Percentiles rank a stretch among this genome's conserved stretches.
Evolutionary conservation across 352 stramenopile species (phyloP).

Genomic region (Phytophthora fragariaefolia): DNA sequence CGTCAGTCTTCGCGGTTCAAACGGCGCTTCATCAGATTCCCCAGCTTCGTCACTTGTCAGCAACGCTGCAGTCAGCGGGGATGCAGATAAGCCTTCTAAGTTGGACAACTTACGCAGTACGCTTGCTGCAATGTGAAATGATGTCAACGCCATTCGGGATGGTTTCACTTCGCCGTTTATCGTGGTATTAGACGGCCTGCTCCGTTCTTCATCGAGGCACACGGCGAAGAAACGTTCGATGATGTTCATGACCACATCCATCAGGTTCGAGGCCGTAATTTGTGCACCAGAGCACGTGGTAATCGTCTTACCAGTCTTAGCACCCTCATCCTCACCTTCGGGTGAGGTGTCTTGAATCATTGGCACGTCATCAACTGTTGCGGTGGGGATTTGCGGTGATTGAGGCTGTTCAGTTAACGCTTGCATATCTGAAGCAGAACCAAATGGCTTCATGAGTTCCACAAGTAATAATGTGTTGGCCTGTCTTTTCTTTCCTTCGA

Average conservation of each 20-base stretch:
- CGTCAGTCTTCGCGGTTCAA: constrained; percentile 61
- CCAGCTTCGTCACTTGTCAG: constrained; percentile 57
- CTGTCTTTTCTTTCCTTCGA: constrained; percentile 82
- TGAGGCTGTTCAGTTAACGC: constrained; percentile 1
- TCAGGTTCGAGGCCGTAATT: constrained; percentile 49
- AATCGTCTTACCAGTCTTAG: constrained; percentile 28
- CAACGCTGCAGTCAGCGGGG: constrained; percentile 69
- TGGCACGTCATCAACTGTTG: constrained; percentile 33
- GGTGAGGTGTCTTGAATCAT: constrained; percentile 35
- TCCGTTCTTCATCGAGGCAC: constrained; percentile 32
- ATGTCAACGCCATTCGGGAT: constrained; percentile 70
- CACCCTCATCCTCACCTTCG: constrained; percentile 13
- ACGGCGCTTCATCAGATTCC: constrained; percentile 34
- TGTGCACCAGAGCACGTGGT: constrained; percentile 34
- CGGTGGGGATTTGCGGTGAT: background rate
- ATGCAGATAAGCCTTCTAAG: constrained; percentile 66
- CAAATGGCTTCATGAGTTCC: constrained; percentile 61
- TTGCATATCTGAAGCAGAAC: constrained; percentile 25
- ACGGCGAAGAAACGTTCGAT: constrained; percentile 47
- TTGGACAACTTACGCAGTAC: constrained; percentile 74
- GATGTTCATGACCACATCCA: constrained; percentile 65
- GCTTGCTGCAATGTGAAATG: constrained; percentile 69
- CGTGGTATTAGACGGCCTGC: background rate
- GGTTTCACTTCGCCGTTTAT: constrained; percentile 11
- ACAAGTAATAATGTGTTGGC: constrained; percentile 75